Conservation (phyloP, 495 filamentous ascomycete genomes). For the Terfezia boudieri region DNA sequence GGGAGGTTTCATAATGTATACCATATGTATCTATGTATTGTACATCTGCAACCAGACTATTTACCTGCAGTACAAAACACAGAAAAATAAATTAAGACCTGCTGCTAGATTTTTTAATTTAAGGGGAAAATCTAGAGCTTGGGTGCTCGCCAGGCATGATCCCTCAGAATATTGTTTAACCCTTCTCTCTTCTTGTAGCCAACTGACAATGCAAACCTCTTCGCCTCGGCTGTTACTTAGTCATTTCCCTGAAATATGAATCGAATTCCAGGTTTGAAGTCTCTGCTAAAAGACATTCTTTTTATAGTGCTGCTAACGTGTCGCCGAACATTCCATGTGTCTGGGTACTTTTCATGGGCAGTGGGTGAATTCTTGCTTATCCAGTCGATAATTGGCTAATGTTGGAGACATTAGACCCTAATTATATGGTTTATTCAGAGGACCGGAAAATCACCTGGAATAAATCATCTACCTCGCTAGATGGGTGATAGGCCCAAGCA, state of each 20-base stretch:
- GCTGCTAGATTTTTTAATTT: not conserved
- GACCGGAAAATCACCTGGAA: conserved; percentile 8
- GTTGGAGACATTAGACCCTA: not conserved
- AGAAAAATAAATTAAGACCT: not conserved
- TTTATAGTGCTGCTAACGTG: conserved; percentile 31
- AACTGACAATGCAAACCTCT: conserved; percentile 29
- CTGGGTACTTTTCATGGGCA: conserved; percentile 26
- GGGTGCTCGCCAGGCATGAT: not conserved
- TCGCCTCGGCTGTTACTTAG: conserved; percentile 24
- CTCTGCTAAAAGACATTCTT: conserved; percentile 27
- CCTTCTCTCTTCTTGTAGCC: conserved; percentile 31
- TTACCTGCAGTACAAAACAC: not conserved
- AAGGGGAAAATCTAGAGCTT: not conserved
- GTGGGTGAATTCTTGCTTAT: conserved; percentile 6
- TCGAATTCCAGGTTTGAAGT: conserved; percentile 36
- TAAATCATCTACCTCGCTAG: conserved; percentile 7
- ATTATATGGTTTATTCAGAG: not conserved
- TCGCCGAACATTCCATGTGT: conserved; percentile 30
- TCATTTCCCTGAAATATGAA: conserved; percentile 29
- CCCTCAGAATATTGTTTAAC: conserved; percentile 29
- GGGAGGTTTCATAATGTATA: too few species aligned
- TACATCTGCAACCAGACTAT: too few species aligned
- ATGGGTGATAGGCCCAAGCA: conserved; percentile 30
- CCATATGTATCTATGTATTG: too few species aligned
- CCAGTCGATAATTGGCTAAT: conserved; percentile 14